phyloP scores from a whole-genome alignment of 2,329 filamentous ascomycete genomes.

The Allantophomopsis lycopodina region DNA sequence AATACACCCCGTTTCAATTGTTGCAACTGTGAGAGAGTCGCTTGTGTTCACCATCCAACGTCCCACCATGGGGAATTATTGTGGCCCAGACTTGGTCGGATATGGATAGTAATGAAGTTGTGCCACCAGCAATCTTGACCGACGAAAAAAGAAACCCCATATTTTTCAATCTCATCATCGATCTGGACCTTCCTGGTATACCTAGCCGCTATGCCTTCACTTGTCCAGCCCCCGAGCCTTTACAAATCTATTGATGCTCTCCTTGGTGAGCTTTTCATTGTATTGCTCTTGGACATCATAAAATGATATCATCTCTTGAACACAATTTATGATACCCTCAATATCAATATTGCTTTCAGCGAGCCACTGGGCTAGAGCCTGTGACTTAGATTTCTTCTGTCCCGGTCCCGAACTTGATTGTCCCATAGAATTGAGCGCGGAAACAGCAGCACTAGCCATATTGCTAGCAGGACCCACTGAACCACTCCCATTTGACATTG shows the following conservation, averaged over 20 bases:
- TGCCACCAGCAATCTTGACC: no score
- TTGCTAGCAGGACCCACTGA: constrained; percentile 22
- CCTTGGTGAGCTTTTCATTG: constrained; percentile 20
- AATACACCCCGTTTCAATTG: no score
- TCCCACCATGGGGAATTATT: no score
- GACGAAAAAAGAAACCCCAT: no score
- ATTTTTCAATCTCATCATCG: no score
- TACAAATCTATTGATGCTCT: constrained; percentile 21
- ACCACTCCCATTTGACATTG: constrained; percentile 22
- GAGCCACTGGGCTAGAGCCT: constrained; percentile 51
- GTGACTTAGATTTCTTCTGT: constrained; percentile 18
- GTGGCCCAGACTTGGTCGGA: no score
- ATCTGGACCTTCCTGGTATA: no score
- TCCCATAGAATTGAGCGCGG: constrained; percentile 14
- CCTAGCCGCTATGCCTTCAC: constrained; percentile 5
- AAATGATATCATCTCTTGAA: constrained; percentile 58
- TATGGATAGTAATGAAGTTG: no score
- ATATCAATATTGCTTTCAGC: constrained; percentile 59
- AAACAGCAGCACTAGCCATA: constrained; percentile 18
- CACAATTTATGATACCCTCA: constrained; percentile 53
- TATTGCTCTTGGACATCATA: constrained; percentile 38
- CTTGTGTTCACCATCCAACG: no score
- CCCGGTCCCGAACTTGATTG: constrained; percentile 10
- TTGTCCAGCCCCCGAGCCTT: constrained; percentile 20
- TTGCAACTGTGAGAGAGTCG: no score